A percentile compares a stretch with the other conserved stretches of the same genome.
Conservation (phyloP, 1,139 yeast species). For the Yamadazyma membranifaciens region DNA sequence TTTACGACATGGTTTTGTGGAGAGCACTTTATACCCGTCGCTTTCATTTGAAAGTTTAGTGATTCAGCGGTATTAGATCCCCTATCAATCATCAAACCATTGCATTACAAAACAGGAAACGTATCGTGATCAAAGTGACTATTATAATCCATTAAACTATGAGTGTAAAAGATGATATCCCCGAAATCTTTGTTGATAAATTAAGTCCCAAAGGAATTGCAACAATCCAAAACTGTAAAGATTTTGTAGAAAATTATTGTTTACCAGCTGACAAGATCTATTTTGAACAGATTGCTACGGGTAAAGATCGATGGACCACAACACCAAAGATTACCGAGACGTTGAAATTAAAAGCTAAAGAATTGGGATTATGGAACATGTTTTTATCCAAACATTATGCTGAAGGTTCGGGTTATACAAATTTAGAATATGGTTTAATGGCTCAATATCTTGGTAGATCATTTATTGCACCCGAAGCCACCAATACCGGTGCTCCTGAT, state of each 20-base stretch:
- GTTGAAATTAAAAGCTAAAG: constrained; percentile 54
- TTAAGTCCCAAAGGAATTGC: constrained; percentile 52
- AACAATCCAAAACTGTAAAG: constrained; percentile 46
- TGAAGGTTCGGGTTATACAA: constrained; percentile 65
- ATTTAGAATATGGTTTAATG: constrained; percentile 70
- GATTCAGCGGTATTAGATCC: no score
- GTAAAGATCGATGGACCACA: constrained; percentile 46
- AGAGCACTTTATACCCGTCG: not conserved
- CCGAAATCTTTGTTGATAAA: constrained; percentile 42
- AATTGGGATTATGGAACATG: constrained; percentile 64
- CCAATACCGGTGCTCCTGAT: constrained; percentile 68
- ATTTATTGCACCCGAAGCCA: constrained; percentile 58
- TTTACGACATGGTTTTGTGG: not conserved
- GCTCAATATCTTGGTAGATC: constrained; percentile 66
- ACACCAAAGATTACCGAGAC: constrained; percentile 53
- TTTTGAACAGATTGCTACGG: constrained; percentile 33
- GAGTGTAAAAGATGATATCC: constrained; percentile 36
- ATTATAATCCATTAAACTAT: constrained; percentile 6
- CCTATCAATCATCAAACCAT: no score
- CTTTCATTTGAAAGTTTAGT: no score
- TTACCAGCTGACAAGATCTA: constrained; percentile 56
- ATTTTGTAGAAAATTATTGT: constrained; percentile 60
- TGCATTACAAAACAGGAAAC: not conserved
- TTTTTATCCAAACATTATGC: constrained; percentile 56
- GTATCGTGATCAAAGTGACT: not conserved